Evolutionary conservation across 129 eudicot genomes (phyloP).

Genomic region (Pseudognaphalium luteoalbum): DNA sequence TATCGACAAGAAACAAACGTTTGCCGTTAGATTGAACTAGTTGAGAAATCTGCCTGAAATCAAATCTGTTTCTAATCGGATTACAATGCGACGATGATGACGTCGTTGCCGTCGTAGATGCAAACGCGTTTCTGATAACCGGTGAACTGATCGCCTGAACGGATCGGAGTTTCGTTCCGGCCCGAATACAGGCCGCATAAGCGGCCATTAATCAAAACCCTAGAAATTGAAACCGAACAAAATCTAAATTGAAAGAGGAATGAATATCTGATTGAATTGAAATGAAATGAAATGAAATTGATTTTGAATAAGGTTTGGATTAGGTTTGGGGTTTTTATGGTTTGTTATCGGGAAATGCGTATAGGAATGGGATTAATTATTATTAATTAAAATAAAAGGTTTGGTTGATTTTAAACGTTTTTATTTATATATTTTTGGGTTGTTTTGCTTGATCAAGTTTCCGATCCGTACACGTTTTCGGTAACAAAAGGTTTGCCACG

Average conservation of each 20-base stretch:
- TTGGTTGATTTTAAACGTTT: background rate
- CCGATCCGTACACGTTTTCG: conserved; percentile 25
- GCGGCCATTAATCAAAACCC: conserved; percentile 49
- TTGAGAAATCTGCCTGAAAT: conserved; percentile 50
- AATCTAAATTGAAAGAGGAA: background rate
- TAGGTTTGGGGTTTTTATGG: conserved; percentile 24
- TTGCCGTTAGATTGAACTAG: conserved; percentile 60
- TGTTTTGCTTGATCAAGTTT: background rate
- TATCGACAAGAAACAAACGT: conserved; percentile 82
- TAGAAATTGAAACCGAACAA: background rate
- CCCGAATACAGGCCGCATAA: conserved; percentile 63
- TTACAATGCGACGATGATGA: conserved; percentile 21
- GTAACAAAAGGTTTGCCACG: no score
- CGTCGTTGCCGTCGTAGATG: conserved; percentile 21
- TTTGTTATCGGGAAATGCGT: conserved; percentile 32
- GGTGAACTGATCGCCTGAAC: conserved; percentile 28
- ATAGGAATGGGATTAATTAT: conserved; percentile 14
- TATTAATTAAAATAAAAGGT: background rate
- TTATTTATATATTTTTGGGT: background rate
- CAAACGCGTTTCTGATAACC: conserved; percentile 16
- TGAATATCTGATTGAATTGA: background rate
- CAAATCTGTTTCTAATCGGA: conserved; percentile 15
- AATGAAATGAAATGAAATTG: conserved; percentile 12
- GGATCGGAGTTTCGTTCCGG: conserved; percentile 37
- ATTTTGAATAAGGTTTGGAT: background rate